Evolutionary conservation across 2,329 filamentous ascomycete species (phyloP), one percentile per base, ranked within the genome.

Genomic region (Hypoxylon sp.): DNA sequence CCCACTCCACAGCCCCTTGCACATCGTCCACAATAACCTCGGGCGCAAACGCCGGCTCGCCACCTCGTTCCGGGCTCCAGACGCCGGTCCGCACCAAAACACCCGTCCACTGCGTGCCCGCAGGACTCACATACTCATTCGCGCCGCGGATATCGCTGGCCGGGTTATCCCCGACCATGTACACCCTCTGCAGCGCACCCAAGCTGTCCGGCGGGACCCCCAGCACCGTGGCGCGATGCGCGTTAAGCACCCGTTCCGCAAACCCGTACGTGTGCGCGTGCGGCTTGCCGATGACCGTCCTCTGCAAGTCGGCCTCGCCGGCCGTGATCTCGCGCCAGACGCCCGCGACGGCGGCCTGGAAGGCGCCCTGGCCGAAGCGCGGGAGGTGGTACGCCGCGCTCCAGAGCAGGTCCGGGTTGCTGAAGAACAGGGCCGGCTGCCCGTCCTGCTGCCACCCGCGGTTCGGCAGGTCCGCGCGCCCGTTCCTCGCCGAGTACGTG

Each of bases 111-210:
- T 84, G 76, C n/a, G 84, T 89, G 6, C 86, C 87, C 48, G 80
- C 72, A 3, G 79, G 74, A 56, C 87, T 89, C 32, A 75, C 66
- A 66, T 88, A 96, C 34, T 81, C 79, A 67, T 96, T 96, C 13
- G 90, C 92, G 4, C 94, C 94, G 4, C 83, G 78, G 60, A 99
- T 96, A 69, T 99, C 94, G 62, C 89, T 94, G 67, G 90, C 90
- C 4, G 89, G 89, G 65, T 93, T 93, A 66, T 93, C 89, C 4
- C 94, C 94, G 30, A 97, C 83, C 93, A 97, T 97, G 72, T 96
- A 97, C 7, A 97, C 91, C 31, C 80, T 82, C 63, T 79, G 78
- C 46, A 96, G 71, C n/a, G 80, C 78, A 13, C 49, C 44, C 26
- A 45, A 27, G 32, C 25, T 42, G n/a, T 29, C 11, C 50, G 51